Evolutionary conservation across 257 asterid genomes (phyloP), one percentile per base, ranked within the genome.

Genomic region (Nicotiana noctiflora): DNA sequence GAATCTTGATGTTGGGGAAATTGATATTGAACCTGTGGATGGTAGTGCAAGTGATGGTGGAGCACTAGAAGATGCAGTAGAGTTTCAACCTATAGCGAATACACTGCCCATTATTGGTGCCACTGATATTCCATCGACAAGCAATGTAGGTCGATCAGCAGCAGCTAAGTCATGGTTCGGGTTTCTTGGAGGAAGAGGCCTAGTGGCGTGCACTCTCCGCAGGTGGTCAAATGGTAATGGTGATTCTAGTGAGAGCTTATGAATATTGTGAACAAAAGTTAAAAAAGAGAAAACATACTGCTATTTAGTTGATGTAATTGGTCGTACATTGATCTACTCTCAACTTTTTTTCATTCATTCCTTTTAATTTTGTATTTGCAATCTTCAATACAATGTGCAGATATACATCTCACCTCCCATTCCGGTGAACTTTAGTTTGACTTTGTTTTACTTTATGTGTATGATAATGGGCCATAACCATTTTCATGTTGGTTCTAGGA

Each of bases 1-100:
- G 84, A 90, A 87, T 84, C 82, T 94, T 75, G 97, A 94, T 55
- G 93, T 85, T n/a, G 95, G 88, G 25, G 97, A 87, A 86, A 79
- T 90, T 8, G 98, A 89, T 82, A 84, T 77, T 40, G 95, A 83
- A 81, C 86, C 76, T 34, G 84, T 87, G 76, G 93, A 88, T 60
- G 88, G 83, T 27, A 92, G 91, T 84, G 84, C 93, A 3, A 88
- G 89, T 74, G 90, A 83, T 76, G 90, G 89, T 51, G 92, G 91
- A 7, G 92, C 81, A 19, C 84, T 77, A 29, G 97, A 88, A 19
- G 93, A 85, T 3, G 90, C 81, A 8, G 88, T 78, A 46, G 94
- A 88, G 86, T 88, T 85, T 75, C 91, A 91, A 4, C 82, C 89
- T 3, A 62, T 76, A 18, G 87, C 51, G 56, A 78, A 56, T 75